A percentile compares a stretch with the other conserved stretches of the same genome.
phyloP scores from a whole-genome alignment of 148 eudicot genomes.

The Mesembryanthemum crystallinum region DNA sequence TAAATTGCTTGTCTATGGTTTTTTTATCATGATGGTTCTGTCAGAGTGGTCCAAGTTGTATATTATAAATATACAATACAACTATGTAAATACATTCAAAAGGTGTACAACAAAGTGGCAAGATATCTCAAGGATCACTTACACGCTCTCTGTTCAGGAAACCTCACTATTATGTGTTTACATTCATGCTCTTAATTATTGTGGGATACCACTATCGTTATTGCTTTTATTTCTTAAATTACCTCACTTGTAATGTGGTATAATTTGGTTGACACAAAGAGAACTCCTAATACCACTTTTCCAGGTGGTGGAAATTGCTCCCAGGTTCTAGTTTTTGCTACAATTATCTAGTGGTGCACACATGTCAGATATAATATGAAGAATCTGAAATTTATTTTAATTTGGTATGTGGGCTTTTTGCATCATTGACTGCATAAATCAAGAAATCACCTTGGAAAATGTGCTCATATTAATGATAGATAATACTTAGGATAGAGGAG shows the following conservation, averaged over 20 bases:
- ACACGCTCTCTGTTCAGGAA: background rate
- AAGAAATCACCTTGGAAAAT: background rate
- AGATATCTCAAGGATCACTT: background rate
- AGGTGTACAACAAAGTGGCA: background rate
- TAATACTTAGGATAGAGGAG: background rate
- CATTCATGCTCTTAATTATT: background rate
- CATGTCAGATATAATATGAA: background rate
- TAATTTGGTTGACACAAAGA: background rate
- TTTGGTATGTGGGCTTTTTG: background rate
- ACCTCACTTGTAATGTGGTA: background rate
- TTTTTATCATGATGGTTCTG: background rate
- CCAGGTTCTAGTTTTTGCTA: background rate
- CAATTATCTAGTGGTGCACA: background rate
- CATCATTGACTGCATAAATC: background rate
- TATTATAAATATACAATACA: too few species aligned
- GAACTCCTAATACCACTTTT: background rate
- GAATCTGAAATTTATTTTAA: background rate
- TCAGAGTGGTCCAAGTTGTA: background rate
- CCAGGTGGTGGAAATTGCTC: background rate
- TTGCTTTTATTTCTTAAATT: background rate
- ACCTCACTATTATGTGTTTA: background rate
- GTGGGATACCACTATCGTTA: background rate
- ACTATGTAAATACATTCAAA: too few species aligned
- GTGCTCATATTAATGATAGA: background rate
- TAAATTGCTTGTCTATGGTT: background rate